Base-by-base conservation (phyloP, 2,329 filamentous ascomycete genomes). In the Biscogniauxia sp. region DNA sequence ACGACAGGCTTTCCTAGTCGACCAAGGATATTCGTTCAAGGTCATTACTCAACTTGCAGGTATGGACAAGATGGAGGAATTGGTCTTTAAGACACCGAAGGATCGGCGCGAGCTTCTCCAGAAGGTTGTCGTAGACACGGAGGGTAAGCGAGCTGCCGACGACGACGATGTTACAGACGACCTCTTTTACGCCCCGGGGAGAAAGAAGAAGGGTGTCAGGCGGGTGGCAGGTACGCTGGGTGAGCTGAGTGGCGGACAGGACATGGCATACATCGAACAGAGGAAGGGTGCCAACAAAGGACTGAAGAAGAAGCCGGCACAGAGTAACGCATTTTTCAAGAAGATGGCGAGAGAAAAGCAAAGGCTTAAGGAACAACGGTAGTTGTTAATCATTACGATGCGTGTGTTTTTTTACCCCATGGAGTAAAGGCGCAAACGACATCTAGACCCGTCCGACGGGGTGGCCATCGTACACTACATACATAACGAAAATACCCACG, bases 1-100 rank as follows among this genome's bases (percentile, higher is more conserved):
- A 76, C 86, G 95, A 9, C 95, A 99, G 76, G 94, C 95, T 0
- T 99, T 99, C 79, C 82, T 99, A 0, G 93, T 99, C 20, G 95
- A 99, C 67, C 95, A 99, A 76, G 95, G 95, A 9, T 99, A 99
- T 74, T 94, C 95, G 0, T 99, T 99, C 84, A 98, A 98, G 74
- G 94, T 98, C 64, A 99, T 99, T 74, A 99, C 95, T 0, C 92
- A 96, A 71, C 83, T 99, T 7, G 89, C 93, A 70, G 95, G 94
- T 55, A 92, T 99, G 65, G 92, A 97, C 62, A 86, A 91, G 61
- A 89, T 94, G 57, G 88, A 90, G 0, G 88, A 88, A 0, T 83
- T 99, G 1, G 90, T 89, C 1, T 98, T 96, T 73, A 86, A 86
- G 1, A 91, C 91, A 1, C 84, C 92, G 0, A 81, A 86, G 6